These are phyloP conservation scores for Acanthochlamys bracteata DNA, from an alignment of 106 monocot genomes.

Conservation along the genomic window DNA sequence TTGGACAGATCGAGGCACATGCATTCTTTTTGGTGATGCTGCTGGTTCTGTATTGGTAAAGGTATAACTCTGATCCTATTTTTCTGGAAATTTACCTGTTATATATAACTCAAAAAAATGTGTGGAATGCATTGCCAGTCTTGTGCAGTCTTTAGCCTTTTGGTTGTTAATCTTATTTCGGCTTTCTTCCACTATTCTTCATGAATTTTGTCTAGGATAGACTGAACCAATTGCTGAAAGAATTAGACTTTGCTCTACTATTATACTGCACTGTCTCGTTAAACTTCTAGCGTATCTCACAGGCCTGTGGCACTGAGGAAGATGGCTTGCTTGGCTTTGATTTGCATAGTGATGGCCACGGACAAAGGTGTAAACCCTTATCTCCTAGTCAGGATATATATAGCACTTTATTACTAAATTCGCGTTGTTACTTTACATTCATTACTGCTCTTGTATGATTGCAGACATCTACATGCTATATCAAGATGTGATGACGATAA, in stretches of 20 bases:
- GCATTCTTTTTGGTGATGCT: constrained; percentile 99
- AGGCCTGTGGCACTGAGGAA: constrained; percentile 64
- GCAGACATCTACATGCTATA: constrained; percentile 58
- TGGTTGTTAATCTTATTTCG: no score
- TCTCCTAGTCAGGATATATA: background rate
- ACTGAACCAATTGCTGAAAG: no score
- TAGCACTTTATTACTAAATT: no score
- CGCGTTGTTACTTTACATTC: background rate
- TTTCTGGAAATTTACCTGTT: no score
- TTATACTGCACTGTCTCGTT: background rate
- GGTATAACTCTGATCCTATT: constrained; percentile 28
- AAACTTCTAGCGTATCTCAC: background rate
- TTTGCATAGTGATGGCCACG: constrained; percentile 75
- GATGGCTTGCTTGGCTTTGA: constrained; percentile 93
- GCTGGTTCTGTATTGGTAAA: constrained; percentile 94
- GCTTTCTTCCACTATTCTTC: no score
- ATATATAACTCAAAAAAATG: no score
- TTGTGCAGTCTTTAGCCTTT: no score
- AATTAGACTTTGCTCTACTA: no score
- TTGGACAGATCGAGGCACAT: constrained; percentile 95
- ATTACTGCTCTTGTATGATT: constrained; percentile 6
- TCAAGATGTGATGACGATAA: constrained; percentile 20
- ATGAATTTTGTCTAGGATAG: no score
- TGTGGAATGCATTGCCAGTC: no score
- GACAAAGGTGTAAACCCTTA: constrained; percentile 47